Evolutionary conservation across 257 asterid species (phyloP).

Genomic region (Scutellaria baicalensis): DNA sequence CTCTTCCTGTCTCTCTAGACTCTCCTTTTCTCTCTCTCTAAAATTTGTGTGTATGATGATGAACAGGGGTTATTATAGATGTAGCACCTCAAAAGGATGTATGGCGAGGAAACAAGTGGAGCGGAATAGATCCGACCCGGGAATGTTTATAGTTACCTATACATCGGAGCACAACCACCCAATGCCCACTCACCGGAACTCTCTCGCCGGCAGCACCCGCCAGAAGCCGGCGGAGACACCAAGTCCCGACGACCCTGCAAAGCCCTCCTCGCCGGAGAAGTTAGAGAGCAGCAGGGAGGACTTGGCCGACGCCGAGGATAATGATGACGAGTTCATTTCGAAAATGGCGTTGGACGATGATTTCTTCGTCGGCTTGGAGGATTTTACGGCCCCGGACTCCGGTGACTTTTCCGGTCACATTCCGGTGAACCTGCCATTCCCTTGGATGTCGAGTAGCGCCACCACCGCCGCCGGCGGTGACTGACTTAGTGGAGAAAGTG

Average conservation of each 20-base stretch:
- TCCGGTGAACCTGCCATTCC: constrained; percentile 27
- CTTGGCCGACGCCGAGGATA: constrained; percentile 22
- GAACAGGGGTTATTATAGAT: constrained; percentile 86
- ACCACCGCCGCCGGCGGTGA: constrained; percentile 56
- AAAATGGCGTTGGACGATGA: constrained; percentile 47
- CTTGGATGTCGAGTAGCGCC: constrained; percentile 49
- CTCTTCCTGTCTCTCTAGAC: too few species aligned
- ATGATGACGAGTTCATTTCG: constrained; percentile 30
- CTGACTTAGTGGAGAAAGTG: constrained; percentile 31
- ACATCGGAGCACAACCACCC: constrained; percentile 95
- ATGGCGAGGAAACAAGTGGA: constrained; percentile 96
- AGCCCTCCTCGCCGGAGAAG: constrained; percentile 39
- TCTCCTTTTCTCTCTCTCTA: background rate
- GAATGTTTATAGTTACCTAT: constrained; percentile 78
- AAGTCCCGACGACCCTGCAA: constrained; percentile 30
- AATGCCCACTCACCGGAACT: constrained; percentile 84
- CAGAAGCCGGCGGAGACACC: constrained; percentile 38
- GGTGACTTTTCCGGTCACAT: constrained; percentile 31
- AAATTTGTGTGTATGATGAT: background rate
- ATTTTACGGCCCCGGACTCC: constrained; percentile 28
- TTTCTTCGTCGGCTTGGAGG: constrained; percentile 76
- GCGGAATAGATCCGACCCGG: constrained; percentile 92
- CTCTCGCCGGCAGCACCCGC: constrained; percentile 86
- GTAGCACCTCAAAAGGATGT: constrained; percentile 93
- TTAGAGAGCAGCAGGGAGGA: constrained; percentile 47